A percentile compares a stretch with the other conserved stretches of the same genome.
Conservation (phyloP, 768 basidiomycete species). For the Rhizopogon vulgaris region DNA sequence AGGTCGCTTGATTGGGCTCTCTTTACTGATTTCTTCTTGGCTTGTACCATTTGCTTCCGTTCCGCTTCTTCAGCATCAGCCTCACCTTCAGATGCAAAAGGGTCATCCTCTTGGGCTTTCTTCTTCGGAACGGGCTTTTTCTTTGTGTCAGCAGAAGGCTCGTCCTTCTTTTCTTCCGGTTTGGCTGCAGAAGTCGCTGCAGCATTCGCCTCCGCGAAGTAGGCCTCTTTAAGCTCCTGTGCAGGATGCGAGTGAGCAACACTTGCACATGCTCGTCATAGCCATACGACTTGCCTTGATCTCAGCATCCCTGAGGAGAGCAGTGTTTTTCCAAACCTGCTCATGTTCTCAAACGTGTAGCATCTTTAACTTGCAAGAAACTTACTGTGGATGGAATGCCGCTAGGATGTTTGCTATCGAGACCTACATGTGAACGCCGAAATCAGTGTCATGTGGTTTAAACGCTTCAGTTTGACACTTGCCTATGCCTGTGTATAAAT, state of each 20-base stretch:
- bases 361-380: constrained; percentile 4
- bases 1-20: background rate
- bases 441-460: background rate
- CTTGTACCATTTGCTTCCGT: background rate
- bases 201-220: constrained; percentile 41
- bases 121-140: constrained; percentile 43
- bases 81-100: constrained; percentile 53
- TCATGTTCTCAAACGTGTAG: constrained; percentile 1
- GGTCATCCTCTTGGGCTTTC: constrained; percentile 38
- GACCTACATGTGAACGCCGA: constrained; percentile 32
- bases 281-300: constrained; percentile 43
- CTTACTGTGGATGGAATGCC: constrained; percentile 65
- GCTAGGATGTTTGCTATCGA: constrained; percentile 75
- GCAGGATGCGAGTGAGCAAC: background rate
- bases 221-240: constrained; percentile 61
- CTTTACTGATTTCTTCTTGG: background rate
- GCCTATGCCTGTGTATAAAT: constrained; percentile 64
- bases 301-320: constrained; percentile 53
- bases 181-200: constrained; percentile 13
- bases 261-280: background rate
- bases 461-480: constrained; percentile 3
- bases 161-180: constrained; percentile 13
- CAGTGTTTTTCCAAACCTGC: constrained; percentile 65
- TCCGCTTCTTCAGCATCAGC: constrained; percentile 6
- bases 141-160: constrained; percentile 20